Evolutionary conservation across 2,329 filamentous ascomycete species (phyloP), one percentile per base, ranked within the genome.

Genomic region (Aspergillus texensis): DNA sequence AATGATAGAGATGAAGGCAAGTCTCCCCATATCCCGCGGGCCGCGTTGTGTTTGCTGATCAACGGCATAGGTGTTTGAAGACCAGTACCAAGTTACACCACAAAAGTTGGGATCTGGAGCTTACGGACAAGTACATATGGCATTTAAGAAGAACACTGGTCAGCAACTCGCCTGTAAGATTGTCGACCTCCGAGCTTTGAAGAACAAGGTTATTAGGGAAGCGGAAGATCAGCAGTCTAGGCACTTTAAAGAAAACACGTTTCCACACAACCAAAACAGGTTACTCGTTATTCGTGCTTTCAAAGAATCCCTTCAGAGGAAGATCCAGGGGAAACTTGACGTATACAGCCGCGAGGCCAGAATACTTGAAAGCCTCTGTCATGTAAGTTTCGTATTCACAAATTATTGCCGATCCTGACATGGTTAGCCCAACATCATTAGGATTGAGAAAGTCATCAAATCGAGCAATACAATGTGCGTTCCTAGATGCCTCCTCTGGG

Each of bases 371-470:
- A 76, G 81, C 21, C 74, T 89, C 5, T 80, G 77, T 39, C 86
- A 89, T 78, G 83, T 84, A 56, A 64, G 65, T 67, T 8, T 24
- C 30, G 5, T 32, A 3, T 6, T 1, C 32, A 30, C n/a, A 19
- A 14, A 24, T 43, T 16, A 30, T 11, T 36, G 4, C 2, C 16
- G 19, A 26, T 36, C 19, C 57, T 64, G 39, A 66, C 46, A 65
- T 43, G 43, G 8, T 19, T 48, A 85, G 83, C 87, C 87, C 2
- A 89, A 89, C 67, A 86, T 89, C 58, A 81, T 89, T 64, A 70
- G 75, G 4, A 71, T 89, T 3, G 82, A 89, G 65, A 86, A 85
- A 65, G 84, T 87, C 1, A 84, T 86, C 64, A 81, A 77, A 67
- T 85, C 83, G 6, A 72, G 76, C 4, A 80, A 83, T 66, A 85